Conservation (phyloP, 2,329 filamentous ascomycete genomes). For the Stemphylium vesicarium region DNA sequence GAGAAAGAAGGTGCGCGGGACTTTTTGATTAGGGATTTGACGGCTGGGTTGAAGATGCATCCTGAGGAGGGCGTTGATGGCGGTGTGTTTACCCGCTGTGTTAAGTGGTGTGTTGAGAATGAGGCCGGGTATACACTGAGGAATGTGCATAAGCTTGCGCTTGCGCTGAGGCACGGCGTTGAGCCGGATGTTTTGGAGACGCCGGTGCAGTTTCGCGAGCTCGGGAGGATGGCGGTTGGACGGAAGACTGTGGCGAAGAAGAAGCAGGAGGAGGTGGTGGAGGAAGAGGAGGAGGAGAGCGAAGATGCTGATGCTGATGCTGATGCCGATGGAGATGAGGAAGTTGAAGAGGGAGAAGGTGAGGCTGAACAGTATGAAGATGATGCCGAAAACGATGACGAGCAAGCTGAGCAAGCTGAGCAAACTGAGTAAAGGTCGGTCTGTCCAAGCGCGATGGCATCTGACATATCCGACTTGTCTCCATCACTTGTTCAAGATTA, state of each 20-base stretch:
- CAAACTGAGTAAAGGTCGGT: too few species aligned
- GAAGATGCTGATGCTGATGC: not conserved
- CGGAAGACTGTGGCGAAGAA: too few species aligned
- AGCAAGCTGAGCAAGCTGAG: too few species aligned
- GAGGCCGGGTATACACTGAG: slow-evolving; percentile 17
- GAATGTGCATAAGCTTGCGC: slow-evolving; percentile 22
- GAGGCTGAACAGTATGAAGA: too few species aligned
- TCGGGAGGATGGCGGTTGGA: too few species aligned
- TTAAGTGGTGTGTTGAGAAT: slow-evolving; percentile 31
- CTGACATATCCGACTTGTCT: too few species aligned
- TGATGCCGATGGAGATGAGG: not conserved
- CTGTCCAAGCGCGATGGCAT: too few species aligned
- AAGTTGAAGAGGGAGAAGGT: not conserved
- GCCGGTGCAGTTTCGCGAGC: too few species aligned
- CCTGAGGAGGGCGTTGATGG: slow-evolving; percentile 15
- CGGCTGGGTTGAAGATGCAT: slow-evolving; percentile 23
- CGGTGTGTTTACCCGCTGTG: slow-evolving; percentile 39
- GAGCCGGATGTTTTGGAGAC: not conserved
- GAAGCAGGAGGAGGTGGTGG: not conserved
- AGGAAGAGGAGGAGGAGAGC: not conserved
- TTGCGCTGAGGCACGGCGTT: slow-evolving; percentile 8
- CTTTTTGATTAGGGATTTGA: slow-evolving; percentile 23
- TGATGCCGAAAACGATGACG: not conserved
- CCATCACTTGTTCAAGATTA: too few species aligned
- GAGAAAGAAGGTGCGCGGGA: slow-evolving; percentile 16